A percentile compares a stretch with the other conserved stretches of the same genome.
phyloP scores from a whole-genome alignment of 2,329 filamentous ascomycete species.

The Fusarium neocosmosporiellum region DNA sequence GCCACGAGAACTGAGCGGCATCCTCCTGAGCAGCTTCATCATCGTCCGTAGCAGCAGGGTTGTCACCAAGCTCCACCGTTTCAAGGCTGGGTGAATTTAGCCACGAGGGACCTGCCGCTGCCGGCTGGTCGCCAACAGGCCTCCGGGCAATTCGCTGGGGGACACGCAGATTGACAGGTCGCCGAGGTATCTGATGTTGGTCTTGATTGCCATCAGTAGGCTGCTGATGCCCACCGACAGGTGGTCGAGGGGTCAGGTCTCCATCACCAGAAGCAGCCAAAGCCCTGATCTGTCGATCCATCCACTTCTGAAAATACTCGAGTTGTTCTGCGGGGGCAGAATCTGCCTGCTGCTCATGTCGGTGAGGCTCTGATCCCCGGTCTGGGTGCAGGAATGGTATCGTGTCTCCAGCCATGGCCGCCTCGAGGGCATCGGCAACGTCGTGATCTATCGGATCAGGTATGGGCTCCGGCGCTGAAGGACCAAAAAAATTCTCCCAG shows the following conservation, averaged over 20 bases:
- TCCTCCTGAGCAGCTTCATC: not conserved
- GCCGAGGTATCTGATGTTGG: not conserved
- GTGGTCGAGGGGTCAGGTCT: not conserved
- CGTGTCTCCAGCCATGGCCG: not conserved
- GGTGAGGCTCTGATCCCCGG: not conserved
- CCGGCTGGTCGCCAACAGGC: not conserved
- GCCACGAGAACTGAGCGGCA: not conserved
- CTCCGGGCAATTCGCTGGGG: not conserved
- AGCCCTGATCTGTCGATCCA: not conserved
- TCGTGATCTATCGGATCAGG: not conserved
- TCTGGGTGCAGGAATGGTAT: not conserved
- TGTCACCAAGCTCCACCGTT: not conserved
- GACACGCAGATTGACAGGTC: not conserved
- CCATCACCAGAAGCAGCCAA: not conserved
- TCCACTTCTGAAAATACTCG: not conserved
- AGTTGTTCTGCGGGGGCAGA: not conserved
- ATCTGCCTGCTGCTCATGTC: not conserved
- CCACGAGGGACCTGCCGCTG: not conserved
- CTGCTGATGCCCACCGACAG: not conserved
- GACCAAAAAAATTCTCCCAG: constrained; percentile 30
- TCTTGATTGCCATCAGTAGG: not conserved
- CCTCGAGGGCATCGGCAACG: not conserved
- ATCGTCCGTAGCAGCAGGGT: not conserved
- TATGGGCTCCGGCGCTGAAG: not conserved
- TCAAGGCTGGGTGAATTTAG: not conserved